Conservation (phyloP, 306 rosid species). For the Mimosa pudica region DNA sequence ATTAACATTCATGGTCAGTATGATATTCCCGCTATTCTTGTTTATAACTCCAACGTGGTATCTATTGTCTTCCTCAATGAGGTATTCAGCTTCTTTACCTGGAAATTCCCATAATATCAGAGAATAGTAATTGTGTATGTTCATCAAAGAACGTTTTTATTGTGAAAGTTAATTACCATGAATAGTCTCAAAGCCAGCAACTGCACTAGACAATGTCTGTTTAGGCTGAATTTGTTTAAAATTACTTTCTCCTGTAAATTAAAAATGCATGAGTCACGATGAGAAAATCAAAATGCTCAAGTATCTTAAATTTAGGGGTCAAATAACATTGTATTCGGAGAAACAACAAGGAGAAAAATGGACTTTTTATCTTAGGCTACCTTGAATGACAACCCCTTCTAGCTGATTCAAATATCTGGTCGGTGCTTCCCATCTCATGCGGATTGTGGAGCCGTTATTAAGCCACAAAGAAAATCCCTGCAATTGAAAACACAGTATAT, state of each 20-base stretch:
- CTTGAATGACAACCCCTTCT: conserved; percentile 59
- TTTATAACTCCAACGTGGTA: conserved; percentile 62
- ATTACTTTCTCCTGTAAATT: conserved; percentile 51
- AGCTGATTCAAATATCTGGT: conserved; percentile 43
- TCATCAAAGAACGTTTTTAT: neutral
- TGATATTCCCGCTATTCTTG: conserved; percentile 51
- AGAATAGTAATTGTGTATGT: neutral
- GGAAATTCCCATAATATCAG: conserved; percentile 10
- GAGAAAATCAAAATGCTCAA: neutral
- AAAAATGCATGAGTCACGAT: neutral
- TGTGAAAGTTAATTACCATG: conserved; percentile 40
- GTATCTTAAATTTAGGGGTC: neutral
- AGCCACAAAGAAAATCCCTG: conserved; percentile 77
- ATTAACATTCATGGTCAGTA: conserved; percentile 43
- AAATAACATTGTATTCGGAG: neutral
- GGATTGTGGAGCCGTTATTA: conserved; percentile 68
- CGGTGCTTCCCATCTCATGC: conserved; percentile 62
- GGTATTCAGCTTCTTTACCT: conserved; percentile 62
- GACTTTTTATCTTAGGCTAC: conserved; percentile 32
- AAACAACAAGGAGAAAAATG: neutral
- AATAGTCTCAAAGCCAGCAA: conserved; percentile 19
- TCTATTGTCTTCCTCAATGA: conserved; percentile 59
- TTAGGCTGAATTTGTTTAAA: conserved; percentile 41
- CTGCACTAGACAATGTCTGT: conserved; percentile 23
- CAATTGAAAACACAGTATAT: conserved; percentile 27